These are phyloP conservation scores for Scenedesmus sp. DNA, from an alignment of 163 green algal species.

Conservation along the genomic window DNA sequence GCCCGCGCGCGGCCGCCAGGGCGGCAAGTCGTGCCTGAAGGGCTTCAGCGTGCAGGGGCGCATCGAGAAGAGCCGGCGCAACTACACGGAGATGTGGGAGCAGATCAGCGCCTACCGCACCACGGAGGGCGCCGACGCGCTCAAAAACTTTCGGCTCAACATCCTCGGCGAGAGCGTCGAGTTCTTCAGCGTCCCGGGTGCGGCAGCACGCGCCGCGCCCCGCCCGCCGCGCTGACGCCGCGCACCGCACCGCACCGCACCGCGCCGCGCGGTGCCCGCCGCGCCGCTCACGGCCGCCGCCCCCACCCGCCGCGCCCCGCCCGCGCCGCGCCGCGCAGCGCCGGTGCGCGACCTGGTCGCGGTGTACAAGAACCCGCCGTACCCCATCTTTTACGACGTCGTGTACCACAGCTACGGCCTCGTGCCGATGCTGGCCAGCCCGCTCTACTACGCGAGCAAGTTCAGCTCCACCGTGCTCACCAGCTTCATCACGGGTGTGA, in stretches of 20 bases:
- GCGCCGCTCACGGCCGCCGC: too few relatives aligned
- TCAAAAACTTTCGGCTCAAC: slow-evolving; percentile 45
- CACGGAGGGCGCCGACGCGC: neutral
- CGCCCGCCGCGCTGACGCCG: too few relatives aligned
- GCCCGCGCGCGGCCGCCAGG: slow-evolving; percentile 6
- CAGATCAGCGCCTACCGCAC: slow-evolving; percentile 42
- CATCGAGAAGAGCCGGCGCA: slow-evolving; percentile 46
- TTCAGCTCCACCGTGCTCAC: slow-evolving; percentile 43
- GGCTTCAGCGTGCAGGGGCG: slow-evolving; percentile 47
- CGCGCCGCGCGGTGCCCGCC: too few relatives aligned
- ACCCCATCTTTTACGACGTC: slow-evolving; percentile 48
- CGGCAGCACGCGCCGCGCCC: neutral
- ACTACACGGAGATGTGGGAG: slow-evolving; percentile 49
- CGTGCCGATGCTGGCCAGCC: slow-evolving; percentile 47
- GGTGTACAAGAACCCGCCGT: slow-evolving; percentile 51
- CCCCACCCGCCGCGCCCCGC: neutral
- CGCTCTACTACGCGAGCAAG: slow-evolving; percentile 44
- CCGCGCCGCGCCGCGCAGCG: neutral
- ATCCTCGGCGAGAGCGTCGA: slow-evolving; percentile 49
- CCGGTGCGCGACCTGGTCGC: slow-evolving; percentile 42
- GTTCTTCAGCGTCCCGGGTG: slow-evolving; percentile 42
- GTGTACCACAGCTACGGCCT: slow-evolving; percentile 42
- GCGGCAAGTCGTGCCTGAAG: slow-evolving; percentile 31
- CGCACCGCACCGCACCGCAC: too few relatives aligned
- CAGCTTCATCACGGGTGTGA: slow-evolving; percentile 40